Conservation (phyloP, 2,329 filamentous ascomycete genomes). For the Cercospora sp. region DNA sequence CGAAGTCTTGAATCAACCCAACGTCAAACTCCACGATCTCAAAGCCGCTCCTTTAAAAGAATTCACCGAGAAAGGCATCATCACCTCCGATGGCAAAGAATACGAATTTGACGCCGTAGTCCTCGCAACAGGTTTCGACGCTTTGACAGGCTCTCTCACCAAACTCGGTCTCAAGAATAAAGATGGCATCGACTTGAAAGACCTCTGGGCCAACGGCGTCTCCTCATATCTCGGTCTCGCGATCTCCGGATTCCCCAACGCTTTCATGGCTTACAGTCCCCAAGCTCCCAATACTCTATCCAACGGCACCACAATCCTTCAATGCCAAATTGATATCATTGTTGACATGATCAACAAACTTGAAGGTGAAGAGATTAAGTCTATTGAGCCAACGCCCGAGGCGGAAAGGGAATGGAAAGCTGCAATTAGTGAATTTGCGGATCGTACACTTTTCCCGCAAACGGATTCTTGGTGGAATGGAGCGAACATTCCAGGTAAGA, state of each 20-base stretch:
- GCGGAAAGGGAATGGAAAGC: constrained; percentile 45
- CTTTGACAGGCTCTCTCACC: constrained; percentile 39
- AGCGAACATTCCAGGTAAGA: constrained; percentile 49
- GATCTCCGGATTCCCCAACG: constrained; percentile 39
- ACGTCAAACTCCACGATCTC: constrained; percentile 47
- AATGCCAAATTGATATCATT: constrained; percentile 48
- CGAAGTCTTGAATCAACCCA: constrained; percentile 46
- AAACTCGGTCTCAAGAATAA: constrained; percentile 40
- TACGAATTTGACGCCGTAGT: constrained; percentile 48
- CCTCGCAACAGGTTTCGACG: constrained; percentile 51
- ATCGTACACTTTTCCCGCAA: constrained; percentile 33
- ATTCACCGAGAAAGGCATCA: constrained; percentile 47
- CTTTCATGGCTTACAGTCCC: constrained; percentile 48
- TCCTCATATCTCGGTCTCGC: constrained; percentile 44
- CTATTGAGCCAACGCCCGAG: constrained; percentile 45
- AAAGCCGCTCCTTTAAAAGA: constrained; percentile 45
- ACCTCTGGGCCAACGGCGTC: constrained; percentile 46
- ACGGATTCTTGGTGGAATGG: constrained; percentile 42
- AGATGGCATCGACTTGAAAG: constrained; percentile 32
- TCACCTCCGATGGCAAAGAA: constrained; percentile 43
- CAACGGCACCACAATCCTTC: constrained; percentile 48
- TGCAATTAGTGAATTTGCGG: constrained; percentile 27
- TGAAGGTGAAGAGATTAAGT: constrained; percentile 42
- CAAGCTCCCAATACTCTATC: constrained; percentile 50
- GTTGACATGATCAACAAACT: constrained; percentile 46